These are phyloP conservation scores for Populus tomentosa DNA, from an alignment of 441 rosid species.

Conservation along the genomic window DNA sequence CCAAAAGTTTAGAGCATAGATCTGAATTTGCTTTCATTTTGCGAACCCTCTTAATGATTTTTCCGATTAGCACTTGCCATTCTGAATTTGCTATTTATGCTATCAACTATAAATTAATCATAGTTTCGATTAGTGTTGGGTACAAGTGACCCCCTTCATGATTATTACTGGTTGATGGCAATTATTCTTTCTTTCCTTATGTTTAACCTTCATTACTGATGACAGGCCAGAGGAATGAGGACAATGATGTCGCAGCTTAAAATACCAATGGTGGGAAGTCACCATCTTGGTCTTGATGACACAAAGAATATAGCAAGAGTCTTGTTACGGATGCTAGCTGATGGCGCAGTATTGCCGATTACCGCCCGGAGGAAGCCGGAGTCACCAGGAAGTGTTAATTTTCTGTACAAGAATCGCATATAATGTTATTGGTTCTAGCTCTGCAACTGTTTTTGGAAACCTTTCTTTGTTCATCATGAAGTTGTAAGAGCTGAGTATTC, in stretches of 20 bases:
- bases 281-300: constrained; percentile 92
- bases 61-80: background rate
- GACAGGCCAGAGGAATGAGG: constrained; percentile 91
- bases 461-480: background rate
- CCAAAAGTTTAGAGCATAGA: background rate
- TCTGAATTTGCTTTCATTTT: background rate
- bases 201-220: constrained; percentile 14
- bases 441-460: background rate
- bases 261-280: constrained; percentile 68
- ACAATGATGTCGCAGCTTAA: constrained; percentile 76
- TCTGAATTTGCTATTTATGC: background rate
- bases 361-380: constrained; percentile 65
- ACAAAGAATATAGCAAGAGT: constrained; percentile 81
- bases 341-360: constrained; percentile 64
- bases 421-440: constrained; percentile 10
- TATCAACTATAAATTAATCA: background rate
- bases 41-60: background rate
- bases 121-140: background rate
- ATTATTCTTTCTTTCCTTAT: background rate
- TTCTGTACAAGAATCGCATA: constrained; percentile 59
- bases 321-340: constrained; percentile 68
- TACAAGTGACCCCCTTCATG: background rate
- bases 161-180: background rate
- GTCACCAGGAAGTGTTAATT: constrained; percentile 42
- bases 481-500: background rate